phyloP scores from a whole-genome alignment of 2,329 filamentous ascomycete genomes.

The Metarhizium album region DNA sequence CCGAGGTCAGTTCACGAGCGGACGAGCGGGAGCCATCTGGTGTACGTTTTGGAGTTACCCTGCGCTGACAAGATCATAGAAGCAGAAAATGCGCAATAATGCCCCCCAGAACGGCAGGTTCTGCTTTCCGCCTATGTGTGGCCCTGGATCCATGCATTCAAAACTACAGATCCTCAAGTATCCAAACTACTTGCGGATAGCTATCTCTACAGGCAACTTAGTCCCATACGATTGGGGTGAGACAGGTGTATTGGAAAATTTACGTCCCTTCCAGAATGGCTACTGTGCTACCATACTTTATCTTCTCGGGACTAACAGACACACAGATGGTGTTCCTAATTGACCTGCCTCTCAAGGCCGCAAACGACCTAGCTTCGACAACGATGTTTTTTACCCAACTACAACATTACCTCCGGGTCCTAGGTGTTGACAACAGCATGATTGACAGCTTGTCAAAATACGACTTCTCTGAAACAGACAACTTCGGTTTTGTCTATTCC shows the following conservation, averaged over 20 bases:
- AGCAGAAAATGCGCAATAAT: constrained; percentile 37
- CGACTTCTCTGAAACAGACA: constrained; percentile 64
- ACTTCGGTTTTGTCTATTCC: constrained; percentile 74
- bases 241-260: constrained; percentile 74
- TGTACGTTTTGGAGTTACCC: background rate
- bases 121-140: constrained; percentile 75
- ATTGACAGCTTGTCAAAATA: constrained; percentile 62
- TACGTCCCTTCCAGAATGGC: constrained; percentile 23
- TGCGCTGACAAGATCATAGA: constrained; percentile 19
- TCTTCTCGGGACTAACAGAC: background rate
- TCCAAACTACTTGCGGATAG: constrained; percentile 60
- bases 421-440: constrained; percentile 53
- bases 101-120: constrained; percentile 48
- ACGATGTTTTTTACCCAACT: constrained; percentile 58
- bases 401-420: constrained; percentile 56
- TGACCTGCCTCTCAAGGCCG: constrained; percentile 61
- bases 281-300: too few relatives aligned
- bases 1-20: constrained; percentile 31
- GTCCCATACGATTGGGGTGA: constrained; percentile 86
- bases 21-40: background rate
- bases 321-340: constrained; percentile 80
- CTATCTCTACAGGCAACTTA: constrained; percentile 79
- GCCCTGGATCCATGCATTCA: constrained; percentile 75
- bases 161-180: constrained; percentile 90
- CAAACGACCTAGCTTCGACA: constrained; percentile 17